phyloP scores from a whole-genome alignment of 441 rosid genomes.

The Aleurites moluccanus region DNA sequence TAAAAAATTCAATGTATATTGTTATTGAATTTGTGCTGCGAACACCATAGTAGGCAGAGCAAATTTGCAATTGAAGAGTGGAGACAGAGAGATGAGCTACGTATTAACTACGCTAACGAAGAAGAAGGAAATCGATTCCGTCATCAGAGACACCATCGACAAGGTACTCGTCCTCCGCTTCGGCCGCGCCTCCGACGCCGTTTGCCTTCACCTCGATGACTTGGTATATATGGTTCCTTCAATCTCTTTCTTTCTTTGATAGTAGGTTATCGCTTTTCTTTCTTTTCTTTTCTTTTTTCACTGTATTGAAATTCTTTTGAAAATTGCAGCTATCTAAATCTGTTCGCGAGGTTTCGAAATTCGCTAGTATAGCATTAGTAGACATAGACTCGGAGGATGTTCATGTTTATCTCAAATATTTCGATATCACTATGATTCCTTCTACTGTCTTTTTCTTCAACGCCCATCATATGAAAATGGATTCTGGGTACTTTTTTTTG shows the following conservation, averaged over 20 bases:
- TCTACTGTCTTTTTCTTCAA: conserved; percentile 88
- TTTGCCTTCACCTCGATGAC: conserved; percentile 74
- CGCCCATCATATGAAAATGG: conserved; percentile 94
- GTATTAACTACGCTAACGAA: conserved; percentile 45
- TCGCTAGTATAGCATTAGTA: conserved; percentile 57
- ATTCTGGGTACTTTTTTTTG: conserved; percentile 56
- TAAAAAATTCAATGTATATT: no score
- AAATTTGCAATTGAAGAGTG: no score
- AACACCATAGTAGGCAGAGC: no score
- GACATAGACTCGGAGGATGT: conserved; percentile 71
- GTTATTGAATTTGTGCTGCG: no score
- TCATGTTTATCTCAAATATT: conserved; percentile 79
- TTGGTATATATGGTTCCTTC: conserved; percentile 35
- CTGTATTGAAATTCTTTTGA: neutral
- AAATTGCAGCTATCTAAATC: conserved; percentile 53
- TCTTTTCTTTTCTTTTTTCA: no score
- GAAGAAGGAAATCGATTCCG: conserved; percentile 69
- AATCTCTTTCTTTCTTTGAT: neutral
- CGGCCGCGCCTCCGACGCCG: conserved; percentile 57
- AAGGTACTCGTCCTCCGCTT: conserved; percentile 88
- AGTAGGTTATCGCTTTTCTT: no score
- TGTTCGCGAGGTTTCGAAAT: conserved; percentile 53
- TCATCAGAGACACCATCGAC: conserved; percentile 74
- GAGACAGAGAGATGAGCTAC: conserved; percentile 42
- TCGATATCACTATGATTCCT: conserved; percentile 68